Percentiles rank a stretch among this genome's conserved stretches.
Evolutionary conservation across 1,284 basidiomycete species (phyloP).

Genomic region (Ceratobasidium sp.): DNA sequence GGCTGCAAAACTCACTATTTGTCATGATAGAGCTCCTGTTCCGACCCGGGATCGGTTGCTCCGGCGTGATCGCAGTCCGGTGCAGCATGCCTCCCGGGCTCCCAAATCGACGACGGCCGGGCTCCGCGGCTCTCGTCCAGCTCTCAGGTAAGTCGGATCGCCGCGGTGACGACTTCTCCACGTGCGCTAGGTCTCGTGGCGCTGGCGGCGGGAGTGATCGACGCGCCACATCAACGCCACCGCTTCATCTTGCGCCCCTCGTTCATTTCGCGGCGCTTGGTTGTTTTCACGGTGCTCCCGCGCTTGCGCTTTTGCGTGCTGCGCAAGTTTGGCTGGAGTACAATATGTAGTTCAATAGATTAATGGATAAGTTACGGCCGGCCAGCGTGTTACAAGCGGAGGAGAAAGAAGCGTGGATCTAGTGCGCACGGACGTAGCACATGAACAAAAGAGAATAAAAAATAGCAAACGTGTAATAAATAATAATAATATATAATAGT

Average conservation of each 20-base stretch:
- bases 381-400: too few species aligned
- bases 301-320: too few species aligned
- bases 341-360: too few species aligned
- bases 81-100: slow-evolving; percentile 5
- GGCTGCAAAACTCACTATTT: background rate
- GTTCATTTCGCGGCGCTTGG: too few species aligned
- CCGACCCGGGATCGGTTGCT: background rate
- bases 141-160: background rate
- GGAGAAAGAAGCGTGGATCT: too few species aligned
- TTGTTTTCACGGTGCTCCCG: too few species aligned
- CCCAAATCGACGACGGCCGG: background rate
- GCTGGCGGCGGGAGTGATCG: slow-evolving; percentile 4
- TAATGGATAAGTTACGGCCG: too few species aligned
- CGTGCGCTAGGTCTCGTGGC: background rate
- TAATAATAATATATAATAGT: too few species aligned
- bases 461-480: too few species aligned
- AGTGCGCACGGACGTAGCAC: too few species aligned
- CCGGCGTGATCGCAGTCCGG: slow-evolving; percentile 13
- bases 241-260: background rate
- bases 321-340: too few species aligned
- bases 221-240: background rate
- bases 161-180: background rate
- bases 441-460: too few species aligned
- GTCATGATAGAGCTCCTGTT: slow-evolving; percentile 10
- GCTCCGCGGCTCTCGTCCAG: background rate